phyloP scores from a whole-genome alignment of 163 green algal species.

The Prototheca stagnorum region DNA sequence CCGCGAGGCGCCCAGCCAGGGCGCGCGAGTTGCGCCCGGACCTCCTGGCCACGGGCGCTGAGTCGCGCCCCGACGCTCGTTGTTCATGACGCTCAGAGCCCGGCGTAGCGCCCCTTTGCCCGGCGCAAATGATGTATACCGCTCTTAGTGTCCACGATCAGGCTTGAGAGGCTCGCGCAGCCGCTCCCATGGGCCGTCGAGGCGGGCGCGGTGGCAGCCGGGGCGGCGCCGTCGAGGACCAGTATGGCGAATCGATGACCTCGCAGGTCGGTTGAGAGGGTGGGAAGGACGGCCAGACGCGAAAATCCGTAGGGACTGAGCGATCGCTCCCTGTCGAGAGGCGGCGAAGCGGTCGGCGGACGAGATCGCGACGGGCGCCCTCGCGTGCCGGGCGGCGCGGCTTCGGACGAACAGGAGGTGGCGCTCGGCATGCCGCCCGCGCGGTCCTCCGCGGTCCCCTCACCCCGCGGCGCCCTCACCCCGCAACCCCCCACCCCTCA shows the following conservation, averaged over 20 bases:
- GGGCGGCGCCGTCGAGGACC: slow-evolving; percentile 7
- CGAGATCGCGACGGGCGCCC: neutral
- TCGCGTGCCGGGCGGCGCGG: neutral
- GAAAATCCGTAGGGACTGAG: neutral
- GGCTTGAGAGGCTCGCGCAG: neutral
- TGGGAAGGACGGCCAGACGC: neutral
- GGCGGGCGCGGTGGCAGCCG: slow-evolving; percentile 3
- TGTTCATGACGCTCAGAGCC: too few species aligned
- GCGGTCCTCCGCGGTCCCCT: too few species aligned
- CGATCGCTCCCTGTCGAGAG: neutral
- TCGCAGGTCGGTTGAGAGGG: slow-evolving; percentile 4
- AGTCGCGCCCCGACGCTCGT: too few species aligned
- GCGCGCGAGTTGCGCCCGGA: too few species aligned
- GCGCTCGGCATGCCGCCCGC: too few species aligned
- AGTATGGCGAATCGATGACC: slow-evolving; percentile 15
- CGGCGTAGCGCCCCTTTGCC: neutral
- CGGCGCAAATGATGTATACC: neutral
- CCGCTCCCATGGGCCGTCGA: slow-evolving; percentile 1
- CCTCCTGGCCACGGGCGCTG: too few species aligned
- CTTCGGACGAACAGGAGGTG: neutral
- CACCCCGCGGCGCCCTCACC: too few species aligned
- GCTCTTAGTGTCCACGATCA: neutral
- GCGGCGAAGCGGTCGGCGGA: neutral
- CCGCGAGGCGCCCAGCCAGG: too few species aligned
- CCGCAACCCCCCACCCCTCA: neutral